Base-by-base conservation (phyloP, 2,329 filamentous ascomycete species). In the Calcarisporium arbuscula region DNA sequence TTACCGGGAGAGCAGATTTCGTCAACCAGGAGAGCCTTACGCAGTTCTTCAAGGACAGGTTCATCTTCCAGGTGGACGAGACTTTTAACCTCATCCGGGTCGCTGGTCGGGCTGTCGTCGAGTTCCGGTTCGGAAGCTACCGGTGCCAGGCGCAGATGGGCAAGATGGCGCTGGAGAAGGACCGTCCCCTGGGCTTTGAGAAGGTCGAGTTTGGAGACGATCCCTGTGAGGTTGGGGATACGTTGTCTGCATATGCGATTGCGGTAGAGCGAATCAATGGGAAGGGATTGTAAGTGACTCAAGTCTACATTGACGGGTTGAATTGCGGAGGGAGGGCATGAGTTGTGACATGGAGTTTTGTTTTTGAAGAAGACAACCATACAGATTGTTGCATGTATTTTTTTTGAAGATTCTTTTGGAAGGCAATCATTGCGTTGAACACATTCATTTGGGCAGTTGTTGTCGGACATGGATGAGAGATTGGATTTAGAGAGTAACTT, bases 91-190 rank as follows among this genome's bases (percentile, higher is more conserved):
- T 65, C 15, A 45, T 52, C 22, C 37, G 42, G 18, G 51, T 42
- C 3, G 43, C 40, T 0, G 40, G 42, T 1, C 52, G 56, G 16
- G 47, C 47, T 0, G 57, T 65, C 3, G 41, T 71, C 11, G 71
- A 75, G 56, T 72, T 66, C 43, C 60, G 64, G 9, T 77, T 77
- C 43, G 70, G 68, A 1, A 74, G 70, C 36, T 77, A 64, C 38
- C 64, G 71, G 1, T 72, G 67, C 51, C 73, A 77, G 59, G 61
- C 71, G 0, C 64, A 73, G 53, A 61, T 66, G 33, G 70, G 65
- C 2, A 60, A 61, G 48, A 60, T 60, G 50, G 50, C 60, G 0
- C 45, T 65, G 18, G 54, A 61, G 32, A 56, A 54, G 40, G 54
- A 62, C 9, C 38, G 45, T 1, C 60, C 58, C 1, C 30, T 21